Evolutionary conservation across 1,284 basidiomycete genomes (phyloP).

Genomic region (Pyrrhoderma lamaoense): DNA sequence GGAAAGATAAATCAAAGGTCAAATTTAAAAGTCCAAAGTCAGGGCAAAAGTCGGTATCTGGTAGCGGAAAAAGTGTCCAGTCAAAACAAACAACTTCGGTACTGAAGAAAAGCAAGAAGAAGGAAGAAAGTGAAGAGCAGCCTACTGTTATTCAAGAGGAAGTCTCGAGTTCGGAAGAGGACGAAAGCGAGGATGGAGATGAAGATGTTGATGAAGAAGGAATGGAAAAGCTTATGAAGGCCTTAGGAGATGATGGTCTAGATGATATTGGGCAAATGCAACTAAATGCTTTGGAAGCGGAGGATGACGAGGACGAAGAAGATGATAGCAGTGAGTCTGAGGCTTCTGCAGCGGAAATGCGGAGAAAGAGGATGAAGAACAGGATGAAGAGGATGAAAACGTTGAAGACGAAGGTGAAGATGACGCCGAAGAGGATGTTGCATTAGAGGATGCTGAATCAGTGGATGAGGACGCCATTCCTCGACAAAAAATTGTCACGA

Average conservation of each 20-base stretch:
- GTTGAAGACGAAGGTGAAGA: slow-evolving; percentile 28
- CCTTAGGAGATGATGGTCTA: slow-evolving; percentile 59
- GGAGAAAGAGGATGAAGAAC: slow-evolving; percentile 22
- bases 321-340: not conserved
- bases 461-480: slow-evolving; percentile 76
- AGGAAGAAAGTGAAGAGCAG: not conserved
- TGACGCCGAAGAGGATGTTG: slow-evolving; percentile 33
- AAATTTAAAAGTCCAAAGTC: no score
- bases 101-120: no score
- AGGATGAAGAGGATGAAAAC: slow-evolving; percentile 20
- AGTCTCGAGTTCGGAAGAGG: not conserved
- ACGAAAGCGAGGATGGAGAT: slow-evolving; percentile 35
- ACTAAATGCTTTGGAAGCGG: slow-evolving; percentile 30
- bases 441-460: slow-evolving; percentile 65
- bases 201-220: slow-evolving; percentile 60
- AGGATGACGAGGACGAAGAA: slow-evolving; percentile 29
- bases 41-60: no score
- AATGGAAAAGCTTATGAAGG: slow-evolving; percentile 57
- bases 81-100: no score
- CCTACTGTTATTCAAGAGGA: not conserved
- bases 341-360: slow-evolving; percentile 24
- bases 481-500: slow-evolving; percentile 72
- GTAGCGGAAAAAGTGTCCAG: no score
- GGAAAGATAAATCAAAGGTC: no score
- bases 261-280: slow-evolving; percentile 55